A percentile compares a stretch with the other conserved stretches of the same genome.
Evolutionary conservation across 1,284 basidiomycete genomes (phyloP).

Genomic region (Albatrellus sp.): DNA sequence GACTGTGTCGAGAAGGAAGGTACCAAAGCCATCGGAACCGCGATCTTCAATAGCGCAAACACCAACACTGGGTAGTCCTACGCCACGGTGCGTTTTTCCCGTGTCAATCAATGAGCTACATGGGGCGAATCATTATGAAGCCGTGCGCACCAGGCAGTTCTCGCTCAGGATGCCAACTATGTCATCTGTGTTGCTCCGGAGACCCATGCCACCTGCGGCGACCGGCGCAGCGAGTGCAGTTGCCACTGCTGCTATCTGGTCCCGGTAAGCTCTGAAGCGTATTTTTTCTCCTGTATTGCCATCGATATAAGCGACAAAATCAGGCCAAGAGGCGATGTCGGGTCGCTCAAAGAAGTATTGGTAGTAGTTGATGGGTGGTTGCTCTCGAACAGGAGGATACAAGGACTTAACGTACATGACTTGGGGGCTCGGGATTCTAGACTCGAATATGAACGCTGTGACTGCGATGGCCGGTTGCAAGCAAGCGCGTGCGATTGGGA

Average conservation of each 20-base stretch:
- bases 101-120: neutral
- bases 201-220: slow-evolving; percentile 40
- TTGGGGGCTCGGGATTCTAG: neutral
- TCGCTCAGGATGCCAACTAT: slow-evolving; percentile 58
- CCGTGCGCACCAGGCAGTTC: slow-evolving; percentile 45
- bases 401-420: slow-evolving; percentile 21
- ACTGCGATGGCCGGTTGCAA: too few relatives aligned
- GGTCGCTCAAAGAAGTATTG: slow-evolving; percentile 42
- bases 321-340: slow-evolving; percentile 35
- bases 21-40: slow-evolving; percentile 50
- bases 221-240: slow-evolving; percentile 39
- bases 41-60: slow-evolving; percentile 40
- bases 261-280: slow-evolving; percentile 34
- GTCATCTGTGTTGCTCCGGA: slow-evolving; percentile 29
- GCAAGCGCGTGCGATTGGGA: too few relatives aligned
- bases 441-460: too few relatives aligned
- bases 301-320: slow-evolving; percentile 48
- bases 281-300: slow-evolving; percentile 34
- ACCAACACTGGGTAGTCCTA: slow-evolving; percentile 54
- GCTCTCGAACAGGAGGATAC: slow-evolving; percentile 22
- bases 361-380: slow-evolving; percentile 42
- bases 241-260: slow-evolving; percentile 38
- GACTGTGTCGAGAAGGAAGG: slow-evolving; percentile 54
- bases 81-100: too few relatives aligned
- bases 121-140: neutral